These are phyloP conservation scores for Porcisia hertigi DNA, from an alignment of 208 protist species.

Conservation along the genomic window DNA sequence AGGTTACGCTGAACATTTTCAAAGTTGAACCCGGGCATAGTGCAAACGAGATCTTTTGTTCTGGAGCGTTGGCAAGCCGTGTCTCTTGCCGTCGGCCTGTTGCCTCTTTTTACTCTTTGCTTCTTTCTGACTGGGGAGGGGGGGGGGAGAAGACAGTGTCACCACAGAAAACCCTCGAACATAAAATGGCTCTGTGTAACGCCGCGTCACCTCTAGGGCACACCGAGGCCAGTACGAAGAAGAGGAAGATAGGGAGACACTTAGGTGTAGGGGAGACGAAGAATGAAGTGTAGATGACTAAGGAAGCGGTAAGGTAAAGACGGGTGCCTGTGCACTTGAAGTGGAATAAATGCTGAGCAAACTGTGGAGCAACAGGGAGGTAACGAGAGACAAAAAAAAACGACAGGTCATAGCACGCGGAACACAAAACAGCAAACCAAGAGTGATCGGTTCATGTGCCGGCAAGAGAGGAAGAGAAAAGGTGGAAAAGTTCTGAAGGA, in stretches of 20 bases:
- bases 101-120: slow-evolving; percentile 22
- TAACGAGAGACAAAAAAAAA: neutral
- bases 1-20: slow-evolving; percentile 93
- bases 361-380: neutral
- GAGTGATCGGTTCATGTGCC: neutral
- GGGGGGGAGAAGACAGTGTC: neutral
- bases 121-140: neutral
- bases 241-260: neutral
- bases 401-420: neutral
- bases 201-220: neutral
- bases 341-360: neutral
- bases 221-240: neutral
- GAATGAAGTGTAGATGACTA: neutral
- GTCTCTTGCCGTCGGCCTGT: neutral
- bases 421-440: neutral
- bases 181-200: neutral
- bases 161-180: neutral
- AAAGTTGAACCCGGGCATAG: slow-evolving; percentile 93
- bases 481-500: neutral
- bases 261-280: neutral
- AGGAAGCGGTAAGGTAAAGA: neutral
- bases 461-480: neutral
- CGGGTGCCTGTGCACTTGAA: neutral
- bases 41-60: neutral
- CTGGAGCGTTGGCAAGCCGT: neutral